Evolutionary conservation across 2,329 filamentous ascomycete genomes (phyloP).

Genomic region (Colletotrichum kahawae): DNA sequence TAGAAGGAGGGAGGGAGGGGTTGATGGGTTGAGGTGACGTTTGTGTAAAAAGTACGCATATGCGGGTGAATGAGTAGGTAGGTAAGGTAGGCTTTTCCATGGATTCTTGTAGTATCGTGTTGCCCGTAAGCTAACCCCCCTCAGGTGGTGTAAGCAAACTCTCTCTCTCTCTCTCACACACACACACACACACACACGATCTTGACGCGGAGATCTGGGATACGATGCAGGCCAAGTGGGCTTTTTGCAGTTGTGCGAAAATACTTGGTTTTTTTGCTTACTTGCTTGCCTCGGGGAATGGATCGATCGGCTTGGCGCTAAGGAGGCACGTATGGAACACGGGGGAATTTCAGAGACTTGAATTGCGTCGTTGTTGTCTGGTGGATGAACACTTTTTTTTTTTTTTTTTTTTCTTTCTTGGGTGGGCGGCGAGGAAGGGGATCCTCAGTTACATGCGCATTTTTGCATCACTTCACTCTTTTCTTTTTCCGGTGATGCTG

Average conservation of each 20-base stretch:
- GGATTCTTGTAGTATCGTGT: not conserved
- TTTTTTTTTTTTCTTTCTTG: not conserved
- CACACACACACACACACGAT: not conserved
- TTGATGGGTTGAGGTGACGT: not conserved
- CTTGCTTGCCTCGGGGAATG: not conserved
- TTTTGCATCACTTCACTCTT: not conserved
- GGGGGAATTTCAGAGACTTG: not conserved
- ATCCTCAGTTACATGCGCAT: not conserved
- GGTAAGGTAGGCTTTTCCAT: no score
- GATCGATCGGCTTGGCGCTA: not conserved
- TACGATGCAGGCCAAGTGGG: not conserved
- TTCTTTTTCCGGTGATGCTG: not conserved
- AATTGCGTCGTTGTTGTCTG: not conserved
- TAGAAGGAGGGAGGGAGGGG: not conserved
- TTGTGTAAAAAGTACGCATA: not conserved
- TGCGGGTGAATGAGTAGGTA: not conserved
- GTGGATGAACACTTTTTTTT: not conserved
- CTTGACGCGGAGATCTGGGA: not conserved
- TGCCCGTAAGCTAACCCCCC: not conserved
- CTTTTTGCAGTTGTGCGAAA: not conserved
- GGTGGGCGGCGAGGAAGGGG: not conserved
- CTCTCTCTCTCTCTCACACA: no score
- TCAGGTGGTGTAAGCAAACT: not conserved
- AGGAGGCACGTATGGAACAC: not conserved
- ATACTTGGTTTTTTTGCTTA: not conserved